Evolutionary conservation across 345 rosid species (phyloP), one percentile per base, ranked within the genome.

Genomic region (Boechera divaricarpa): DNA sequence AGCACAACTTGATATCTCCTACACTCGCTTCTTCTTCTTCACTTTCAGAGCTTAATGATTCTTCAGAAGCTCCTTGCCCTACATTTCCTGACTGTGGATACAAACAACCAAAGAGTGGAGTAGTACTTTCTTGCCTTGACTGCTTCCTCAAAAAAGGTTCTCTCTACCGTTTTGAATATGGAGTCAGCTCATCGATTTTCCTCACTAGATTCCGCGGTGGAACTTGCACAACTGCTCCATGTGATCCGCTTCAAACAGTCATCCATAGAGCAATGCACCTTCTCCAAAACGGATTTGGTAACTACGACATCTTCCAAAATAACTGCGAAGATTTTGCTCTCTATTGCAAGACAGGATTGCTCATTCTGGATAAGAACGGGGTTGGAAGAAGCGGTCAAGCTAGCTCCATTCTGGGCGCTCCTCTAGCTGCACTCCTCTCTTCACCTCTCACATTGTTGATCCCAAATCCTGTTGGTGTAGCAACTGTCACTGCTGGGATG

Each of bases 301-400:
- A 88, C 77, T 95, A 95, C 54, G 85, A 95, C 45, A 51, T 92
- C 62, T 88, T 95, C 71, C 86, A 83, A 69, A 95, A 92, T 85
- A 95, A 95, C 79, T 95, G 99, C 10, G 99, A 95, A 84, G 97
- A 95, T 72, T 95, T 92, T 64, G 91, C 99, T 4, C 78, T 95
- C 52, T 95, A 95, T 77, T 95, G 99, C 81, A 95, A 86, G 82
- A 89, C 99, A 4, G 99, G 97, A 3, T 86, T 95, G 66, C 85
- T 92, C 64, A 84, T 89, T 55, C 71, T 85, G 12, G 99, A 95
- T 73, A 91, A 70, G 47, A 83, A 35, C 26, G 97, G 98, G 8
- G 89, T 95, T 32, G 98, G 98, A 63, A 86, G 96, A 79, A 79
- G 82, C 24, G 98, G 99, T 61, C 99, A 95, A 70, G 98, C 98